Evolutionary conservation across 176 grass and related monocot species (phyloP).

Genomic region (Secale cereale): DNA sequence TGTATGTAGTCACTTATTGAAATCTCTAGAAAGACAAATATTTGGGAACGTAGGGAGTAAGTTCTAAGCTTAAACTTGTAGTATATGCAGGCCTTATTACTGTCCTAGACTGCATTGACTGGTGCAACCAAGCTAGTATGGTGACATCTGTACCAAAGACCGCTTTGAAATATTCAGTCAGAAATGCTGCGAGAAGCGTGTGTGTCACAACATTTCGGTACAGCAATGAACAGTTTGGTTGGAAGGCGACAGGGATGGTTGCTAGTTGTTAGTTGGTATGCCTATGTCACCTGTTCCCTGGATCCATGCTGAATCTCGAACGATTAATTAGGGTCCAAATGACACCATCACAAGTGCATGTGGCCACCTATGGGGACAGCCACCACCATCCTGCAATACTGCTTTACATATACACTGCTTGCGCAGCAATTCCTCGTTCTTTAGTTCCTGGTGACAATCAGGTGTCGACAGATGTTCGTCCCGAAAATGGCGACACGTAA

Average conservation of each 20-base stretch:
- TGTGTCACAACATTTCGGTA: slow-evolving; percentile 33
- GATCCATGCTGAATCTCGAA: slow-evolving; percentile 48
- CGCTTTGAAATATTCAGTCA: slow-evolving; percentile 10
- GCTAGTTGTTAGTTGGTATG: slow-evolving; percentile 39
- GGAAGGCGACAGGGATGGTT: slow-evolving; percentile 48
- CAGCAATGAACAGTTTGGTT: slow-evolving; percentile 43
- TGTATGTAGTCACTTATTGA: too few relatives aligned
- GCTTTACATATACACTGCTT: neutral
- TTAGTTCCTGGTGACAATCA: slow-evolving; percentile 41
- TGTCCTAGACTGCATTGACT: neutral
- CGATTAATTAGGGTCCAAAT: slow-evolving; percentile 48
- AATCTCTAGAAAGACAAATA: too few relatives aligned
- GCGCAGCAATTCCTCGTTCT: slow-evolving; percentile 11
- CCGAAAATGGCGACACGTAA: neutral
- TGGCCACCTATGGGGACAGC: slow-evolving; percentile 44
- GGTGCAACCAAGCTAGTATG: neutral
- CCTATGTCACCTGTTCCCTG: slow-evolving; percentile 37
- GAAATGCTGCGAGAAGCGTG: neutral
- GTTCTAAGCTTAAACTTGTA: too few relatives aligned
- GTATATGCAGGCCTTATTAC: too few relatives aligned
- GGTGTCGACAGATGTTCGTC: slow-evolving; percentile 29
- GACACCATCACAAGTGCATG: slow-evolving; percentile 46
- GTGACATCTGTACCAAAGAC: neutral
- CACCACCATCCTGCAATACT: neutral
- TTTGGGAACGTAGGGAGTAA: too few relatives aligned